Evolutionary conservation across 345 rosid genomes (phyloP), one percentile per base, ranked within the genome.

Genomic region (Trapa incisa): DNA sequence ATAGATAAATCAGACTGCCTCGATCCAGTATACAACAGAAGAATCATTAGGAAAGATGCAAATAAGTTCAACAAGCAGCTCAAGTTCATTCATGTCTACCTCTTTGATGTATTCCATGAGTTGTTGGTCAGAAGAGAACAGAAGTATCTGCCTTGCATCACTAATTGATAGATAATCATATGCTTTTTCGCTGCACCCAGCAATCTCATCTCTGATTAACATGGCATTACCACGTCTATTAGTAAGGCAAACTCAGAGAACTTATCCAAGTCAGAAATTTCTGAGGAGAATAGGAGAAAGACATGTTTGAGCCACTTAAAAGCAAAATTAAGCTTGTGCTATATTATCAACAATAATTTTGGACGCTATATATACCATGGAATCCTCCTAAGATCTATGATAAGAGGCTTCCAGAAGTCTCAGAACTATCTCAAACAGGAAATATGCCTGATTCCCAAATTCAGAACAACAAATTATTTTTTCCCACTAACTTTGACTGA

Each of bases 171-270:
- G 86, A 77, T 79, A 84, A 80, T 91, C 96, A 67, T 89, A 91
- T 50, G 99, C 97, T 83, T 89, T 95, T 89, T 95, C 99, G 61
- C 96, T 91, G 85, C 99, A 95, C 72, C 99, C 97, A 69, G 97
- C 88, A 76, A 95, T 91, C 77, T 95, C 99, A 74, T 95, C 97
- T 77, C 97, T 95, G 72, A 17, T 41, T 3, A 33, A 60, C 62
- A 47, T 29, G 4, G 15, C 2, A 50, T 1, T 15, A 7, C 22
- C 56, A 37, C 32, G 42, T 41, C 13, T 54, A 10, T 15, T 29
- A 6, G 64, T 1, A 32, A 5, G 71, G 6, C 17, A 29, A 68
- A n/a, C 41, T 13, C 65, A 2, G n/a, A 15, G 22, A 2, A 50
- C 56, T 17, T 50, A 50, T 50, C 56, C 56, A 50, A 15, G 56